A percentile compares a stretch with the other conserved stretches of the same genome.
phyloP scores from a whole-genome alignment of 305 asterid genomes.

The Solanum chacoense region DNA sequence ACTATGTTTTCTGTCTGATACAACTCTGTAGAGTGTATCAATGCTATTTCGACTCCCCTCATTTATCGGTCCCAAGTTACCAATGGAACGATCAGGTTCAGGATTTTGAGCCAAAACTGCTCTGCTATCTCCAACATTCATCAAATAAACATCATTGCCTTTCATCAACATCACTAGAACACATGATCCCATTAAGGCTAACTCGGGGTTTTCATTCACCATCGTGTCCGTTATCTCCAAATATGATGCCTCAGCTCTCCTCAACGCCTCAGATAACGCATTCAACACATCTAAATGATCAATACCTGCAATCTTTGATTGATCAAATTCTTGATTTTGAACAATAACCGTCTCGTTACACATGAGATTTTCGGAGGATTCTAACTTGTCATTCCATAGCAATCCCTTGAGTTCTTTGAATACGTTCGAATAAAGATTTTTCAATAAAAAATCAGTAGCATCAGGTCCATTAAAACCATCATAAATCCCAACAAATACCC shows the following conservation, averaged over 20 bases:
- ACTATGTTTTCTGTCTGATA: conserved; percentile 30
- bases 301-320: conserved; percentile 14
- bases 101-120: conserved; percentile 55
- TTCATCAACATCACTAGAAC: conserved; percentile 81
- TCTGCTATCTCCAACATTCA: conserved; percentile 89
- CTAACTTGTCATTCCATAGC: conserved; percentile 54
- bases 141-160: conserved; percentile 68
- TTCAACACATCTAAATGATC: conserved; percentile 49
- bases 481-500: conserved; percentile 88
- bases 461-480: conserved; percentile 95
- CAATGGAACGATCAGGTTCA: conserved; percentile 24
- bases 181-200: conserved; percentile 96
- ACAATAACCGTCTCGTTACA: conserved; percentile 9
- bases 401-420: conserved; percentile 58
- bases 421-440: conserved; percentile 58
- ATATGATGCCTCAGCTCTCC: conserved; percentile 56
- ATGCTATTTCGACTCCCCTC: conserved; percentile 34
- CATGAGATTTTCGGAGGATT: conserved; percentile 13
- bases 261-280: conserved; percentile 61
- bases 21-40: conserved; percentile 44
- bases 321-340: conserved; percentile 33
- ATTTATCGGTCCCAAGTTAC: conserved; percentile 71
- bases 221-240: conserved; percentile 68
- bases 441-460: conserved; percentile 68
- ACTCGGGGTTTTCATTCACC: conserved; percentile 63